Conservation (phyloP, 139 green algal species). For the Asterochloris sp. region DNA sequence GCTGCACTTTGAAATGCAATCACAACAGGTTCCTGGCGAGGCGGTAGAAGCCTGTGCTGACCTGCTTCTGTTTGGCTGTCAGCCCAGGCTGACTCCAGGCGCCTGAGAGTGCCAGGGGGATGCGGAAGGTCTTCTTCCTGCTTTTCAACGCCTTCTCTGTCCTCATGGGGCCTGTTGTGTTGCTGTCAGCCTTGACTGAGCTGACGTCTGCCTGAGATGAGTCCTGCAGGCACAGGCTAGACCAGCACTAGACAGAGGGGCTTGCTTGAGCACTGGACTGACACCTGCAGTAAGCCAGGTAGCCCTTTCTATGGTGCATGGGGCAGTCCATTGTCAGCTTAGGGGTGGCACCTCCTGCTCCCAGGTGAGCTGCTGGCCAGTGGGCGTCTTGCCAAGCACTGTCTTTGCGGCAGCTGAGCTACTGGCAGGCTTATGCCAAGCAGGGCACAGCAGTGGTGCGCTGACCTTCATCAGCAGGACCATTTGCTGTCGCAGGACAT, state of each 20-base stretch:
- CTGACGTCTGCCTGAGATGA: too few species aligned
- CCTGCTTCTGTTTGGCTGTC: slow-evolving; percentile 24
- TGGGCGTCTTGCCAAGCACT: neutral
- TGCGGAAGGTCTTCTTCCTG: slow-evolving; percentile 25
- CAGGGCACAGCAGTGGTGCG: neutral
- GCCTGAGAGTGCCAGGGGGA: slow-evolving; percentile 35
- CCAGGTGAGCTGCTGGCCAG: neutral
- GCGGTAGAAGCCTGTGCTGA: slow-evolving; percentile 4
- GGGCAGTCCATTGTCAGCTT: neutral
- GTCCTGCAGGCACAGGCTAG: too few species aligned
- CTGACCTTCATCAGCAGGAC: neutral
- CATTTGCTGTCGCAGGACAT: neutral
- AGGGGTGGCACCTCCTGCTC: neutral
- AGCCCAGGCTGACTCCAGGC: slow-evolving; percentile 1
- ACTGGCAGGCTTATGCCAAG: neutral
- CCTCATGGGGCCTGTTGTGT: neutral
- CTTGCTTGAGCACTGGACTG: neutral
- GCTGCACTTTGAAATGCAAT: neutral
- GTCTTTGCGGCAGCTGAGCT: too few species aligned
- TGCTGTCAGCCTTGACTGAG: too few species aligned
- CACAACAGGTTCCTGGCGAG: neutral
- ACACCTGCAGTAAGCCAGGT: neutral
- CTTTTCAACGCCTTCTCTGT: slow-evolving; percentile 25
- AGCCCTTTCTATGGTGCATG: neutral
- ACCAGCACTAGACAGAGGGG: neutral